A percentile compares a stretch with the other conserved stretches of the same genome.
Conservation (phyloP, 2,329 filamentous ascomycete genomes). For the Aspergillus sp. region DNA sequence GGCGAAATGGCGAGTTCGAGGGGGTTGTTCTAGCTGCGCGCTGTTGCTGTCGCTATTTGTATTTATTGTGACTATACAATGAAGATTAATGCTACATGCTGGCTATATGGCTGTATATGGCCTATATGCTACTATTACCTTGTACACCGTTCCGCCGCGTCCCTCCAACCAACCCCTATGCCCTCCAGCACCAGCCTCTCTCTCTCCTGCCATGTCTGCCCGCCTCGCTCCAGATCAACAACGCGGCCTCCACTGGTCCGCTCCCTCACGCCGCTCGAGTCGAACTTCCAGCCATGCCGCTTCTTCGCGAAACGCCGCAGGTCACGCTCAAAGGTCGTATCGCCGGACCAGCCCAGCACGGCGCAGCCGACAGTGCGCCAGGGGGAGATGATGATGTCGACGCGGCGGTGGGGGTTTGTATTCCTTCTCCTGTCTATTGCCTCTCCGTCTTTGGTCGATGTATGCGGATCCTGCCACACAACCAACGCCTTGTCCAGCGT, state of each 20-base stretch:
- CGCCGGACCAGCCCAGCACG: slow-evolving; percentile 78
- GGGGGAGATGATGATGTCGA: slow-evolving; percentile 84
- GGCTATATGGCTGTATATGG: too few relatives aligned
- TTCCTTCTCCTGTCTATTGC: slow-evolving; percentile 40
- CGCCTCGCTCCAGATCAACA: slow-evolving; percentile 53
- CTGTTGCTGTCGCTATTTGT: background rate
- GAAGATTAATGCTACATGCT: too few relatives aligned
- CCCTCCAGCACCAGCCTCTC: slow-evolving; percentile 74
- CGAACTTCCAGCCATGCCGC: slow-evolving; percentile 69
- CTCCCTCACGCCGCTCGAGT: slow-evolving; percentile 74
- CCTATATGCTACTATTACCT: slow-evolving; percentile 35
- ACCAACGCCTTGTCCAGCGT: slow-evolving; percentile 85
- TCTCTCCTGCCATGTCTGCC: slow-evolving; percentile 55
- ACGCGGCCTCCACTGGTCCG: slow-evolving; percentile 56
- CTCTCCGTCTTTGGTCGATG: slow-evolving; percentile 9
- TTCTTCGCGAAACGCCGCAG: slow-evolving; percentile 69
- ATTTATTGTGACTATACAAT: background rate
- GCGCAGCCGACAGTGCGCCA: slow-evolving; percentile 87
- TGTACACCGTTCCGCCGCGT: slow-evolving; percentile 59
- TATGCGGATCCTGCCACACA: slow-evolving; percentile 69
- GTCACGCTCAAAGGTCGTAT: slow-evolving; percentile 83
- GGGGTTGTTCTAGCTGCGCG: slow-evolving; percentile 15
- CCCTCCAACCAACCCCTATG: slow-evolving; percentile 58
- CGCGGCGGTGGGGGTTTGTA: slow-evolving; percentile 66
- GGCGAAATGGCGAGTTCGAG: slow-evolving; percentile 78